Evolutionary conservation across 345 rosid genomes (phyloP).

Genomic region (Eucalyptus fibrosa): DNA sequence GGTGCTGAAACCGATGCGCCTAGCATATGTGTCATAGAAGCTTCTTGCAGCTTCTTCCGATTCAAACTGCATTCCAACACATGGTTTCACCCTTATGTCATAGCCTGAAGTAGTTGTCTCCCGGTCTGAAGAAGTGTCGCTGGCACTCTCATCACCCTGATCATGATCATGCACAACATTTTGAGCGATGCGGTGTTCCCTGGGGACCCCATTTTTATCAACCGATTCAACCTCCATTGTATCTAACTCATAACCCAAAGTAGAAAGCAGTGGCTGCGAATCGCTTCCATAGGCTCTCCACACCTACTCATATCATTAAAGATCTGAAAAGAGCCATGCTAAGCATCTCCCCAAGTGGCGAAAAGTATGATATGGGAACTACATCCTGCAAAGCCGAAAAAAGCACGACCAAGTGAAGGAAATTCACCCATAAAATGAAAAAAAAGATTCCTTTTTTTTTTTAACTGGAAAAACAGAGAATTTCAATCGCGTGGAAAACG

Average conservation of each 20-base stretch:
- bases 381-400: neutral
- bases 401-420: neutral
- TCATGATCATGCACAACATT: neutral
- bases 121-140: constrained; percentile 4
- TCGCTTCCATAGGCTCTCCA: neutral
- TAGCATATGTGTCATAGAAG: constrained; percentile 39
- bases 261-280: neutral
- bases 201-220: constrained; percentile 9
- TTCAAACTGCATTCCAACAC: constrained; percentile 47
- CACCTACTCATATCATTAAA: neutral
- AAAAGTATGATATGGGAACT: neutral
- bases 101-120: constrained; percentile 7
- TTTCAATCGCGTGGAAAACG: neutral
- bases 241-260: neutral
- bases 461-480: neutral
- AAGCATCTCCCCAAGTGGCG: neutral
- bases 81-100: constrained; percentile 12
- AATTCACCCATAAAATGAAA: neutral
- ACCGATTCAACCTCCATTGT: constrained; percentile 21
- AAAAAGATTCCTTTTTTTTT: neutral
- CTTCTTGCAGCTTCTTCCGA: constrained; percentile 40
- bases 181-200: neutral
- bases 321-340: neutral
- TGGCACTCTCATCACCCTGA: neutral
- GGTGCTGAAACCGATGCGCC: constrained; percentile 28